Base-by-base conservation (phyloP, 495 filamentous ascomycete species). In the Penicillium bialowiezense region DNA sequence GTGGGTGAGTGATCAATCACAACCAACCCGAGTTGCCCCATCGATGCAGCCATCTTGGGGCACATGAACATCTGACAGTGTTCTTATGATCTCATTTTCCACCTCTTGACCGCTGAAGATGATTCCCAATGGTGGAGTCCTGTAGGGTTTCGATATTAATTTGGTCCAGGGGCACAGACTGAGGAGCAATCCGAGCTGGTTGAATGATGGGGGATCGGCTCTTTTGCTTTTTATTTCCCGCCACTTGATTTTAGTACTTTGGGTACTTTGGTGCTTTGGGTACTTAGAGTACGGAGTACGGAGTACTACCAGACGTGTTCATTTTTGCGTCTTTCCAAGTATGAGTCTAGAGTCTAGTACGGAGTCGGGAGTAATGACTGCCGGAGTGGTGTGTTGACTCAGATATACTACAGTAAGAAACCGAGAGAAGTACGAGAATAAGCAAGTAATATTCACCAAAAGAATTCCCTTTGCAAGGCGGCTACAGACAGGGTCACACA, bases 151-250 rank as follows among this genome's bases (percentile, higher is more conserved):
- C 19, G 33, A 40, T 50, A 28, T 45, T 48, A 26, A 50, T 35
- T 17, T n/a, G 38, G 32, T 31, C 44, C 48, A 57, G 56, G 56
- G 53, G 56, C 56, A 60, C 59, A 57, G 56, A 63, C 56, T 56
- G 17, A 50, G 41, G 45, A 52, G 56, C 50, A 60, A 56, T 60
- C 56, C 50, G 50, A 57, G 56, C 52, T 56, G 56, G 20, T 48
- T 21, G 26, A 40, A 39, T 31, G 19, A 51, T 34, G 42, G 47
- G 58, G 47, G 52, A 56, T 56, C 59, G 47, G 33, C 54, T 33
- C 44, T 45, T 50, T 26, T 26, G 23, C 3, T 26, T 26, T 26
- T 8, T 26, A 26, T 26, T 26, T 26, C 8, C 8, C 8, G 23
- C 23, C 23, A 4, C 23, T 26, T 26, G 23, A 26, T 4, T 26